Evolutionary conservation across 2,329 filamentous ascomycete genomes (phyloP), one percentile per base, ranked within the genome.

Genomic region (Aspergillus eucalypticola): DNA sequence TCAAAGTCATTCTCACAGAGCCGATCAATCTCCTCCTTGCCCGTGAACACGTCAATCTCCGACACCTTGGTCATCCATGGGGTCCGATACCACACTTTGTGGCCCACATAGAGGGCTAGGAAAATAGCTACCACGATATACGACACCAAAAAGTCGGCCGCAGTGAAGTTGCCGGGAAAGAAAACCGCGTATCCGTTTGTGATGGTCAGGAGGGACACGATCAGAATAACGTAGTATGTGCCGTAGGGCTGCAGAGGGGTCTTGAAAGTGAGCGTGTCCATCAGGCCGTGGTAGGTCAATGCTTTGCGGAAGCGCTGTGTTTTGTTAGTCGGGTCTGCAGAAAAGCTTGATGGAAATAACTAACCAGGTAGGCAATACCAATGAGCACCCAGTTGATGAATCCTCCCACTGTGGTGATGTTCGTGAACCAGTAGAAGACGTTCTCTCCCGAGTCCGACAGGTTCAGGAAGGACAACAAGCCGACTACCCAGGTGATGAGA

Each of bases 121-220:
- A 82, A 83, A 66, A 84, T 84, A 4, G 80, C 79, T 29, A 85
- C 73, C 8, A 78, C 81, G 66, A 86, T 84, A 71, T 86, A 86
- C 15, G 76, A 77, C 2, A 83, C 82, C 54, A 86, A 65, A 70
- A 86, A 86, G 46, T 77, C 76, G 8, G 80, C 75, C 0, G 77
- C 74, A 41, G 72, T 78, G 64, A 79, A 85, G 1, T 73, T 58
- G 0, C 67, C 68, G 6, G 83, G 83, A 60, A 79, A 75, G 63
- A 87, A 85, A 21, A 80, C 75, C 60, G 85, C 79, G 59, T 85
- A 86, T 15, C 85, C 84, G 48, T 86, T 82, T 57, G 86, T 85
- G 23, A 86, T 63, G 54, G 85, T 80, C 46, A 85, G 75, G 5
- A 82, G 64, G 17, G 74, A 71, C 15, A 83, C 79, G 21, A 85